Evolutionary conservation across 257 asterid genomes (phyloP).

Genomic region (Penstemon newberryi): DNA sequence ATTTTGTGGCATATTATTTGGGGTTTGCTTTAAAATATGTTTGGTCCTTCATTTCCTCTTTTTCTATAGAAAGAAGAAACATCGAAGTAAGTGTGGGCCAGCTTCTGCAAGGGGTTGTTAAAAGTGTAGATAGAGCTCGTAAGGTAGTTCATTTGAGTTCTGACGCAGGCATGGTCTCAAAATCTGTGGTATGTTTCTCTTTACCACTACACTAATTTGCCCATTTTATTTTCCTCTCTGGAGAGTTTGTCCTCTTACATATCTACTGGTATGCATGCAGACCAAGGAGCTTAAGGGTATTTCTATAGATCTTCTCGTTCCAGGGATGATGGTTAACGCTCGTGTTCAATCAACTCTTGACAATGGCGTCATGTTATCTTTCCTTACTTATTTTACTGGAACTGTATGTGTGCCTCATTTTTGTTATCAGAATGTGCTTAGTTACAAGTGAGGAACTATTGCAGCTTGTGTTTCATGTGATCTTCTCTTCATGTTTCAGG

Average conservation of each 20-base stretch:
- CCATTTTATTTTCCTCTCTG: conserved; percentile 9
- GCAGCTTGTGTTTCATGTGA: conserved; percentile 13
- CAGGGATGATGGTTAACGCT: conserved; percentile 99
- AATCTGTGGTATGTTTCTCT: conserved; percentile 68
- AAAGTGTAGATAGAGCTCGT: conserved; percentile 68
- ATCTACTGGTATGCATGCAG: conserved; percentile 46
- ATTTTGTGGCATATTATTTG: background rate
- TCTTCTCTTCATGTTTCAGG: conserved; percentile 50
- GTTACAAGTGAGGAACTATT: conserved; percentile 8
- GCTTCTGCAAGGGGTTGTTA: conserved; percentile 79
- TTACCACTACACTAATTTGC: background rate
- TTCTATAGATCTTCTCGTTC: conserved; percentile 92
- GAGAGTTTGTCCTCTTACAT: conserved; percentile 27
- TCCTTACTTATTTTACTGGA: conserved; percentile 93
- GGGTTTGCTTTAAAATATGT: conserved; percentile 19
- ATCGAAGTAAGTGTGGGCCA: conserved; percentile 54
- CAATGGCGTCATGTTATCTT: conserved; percentile 85
- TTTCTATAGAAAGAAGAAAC: conserved; percentile 44
- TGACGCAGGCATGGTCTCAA: conserved; percentile 60
- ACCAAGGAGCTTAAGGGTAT: conserved; percentile 89
- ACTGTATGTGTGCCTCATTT: conserved; percentile 62
- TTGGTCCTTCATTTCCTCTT: conserved; percentile 19
- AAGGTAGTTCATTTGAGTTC: conserved; percentile 79
- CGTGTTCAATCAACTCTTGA: conserved; percentile 81
- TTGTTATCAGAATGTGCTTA: conserved; percentile 16